These are phyloP conservation scores for Ophiocordyceps camponoti-leonardi DNA, from an alignment of 2,329 filamentous ascomycete species.

Conservation along the genomic window DNA sequence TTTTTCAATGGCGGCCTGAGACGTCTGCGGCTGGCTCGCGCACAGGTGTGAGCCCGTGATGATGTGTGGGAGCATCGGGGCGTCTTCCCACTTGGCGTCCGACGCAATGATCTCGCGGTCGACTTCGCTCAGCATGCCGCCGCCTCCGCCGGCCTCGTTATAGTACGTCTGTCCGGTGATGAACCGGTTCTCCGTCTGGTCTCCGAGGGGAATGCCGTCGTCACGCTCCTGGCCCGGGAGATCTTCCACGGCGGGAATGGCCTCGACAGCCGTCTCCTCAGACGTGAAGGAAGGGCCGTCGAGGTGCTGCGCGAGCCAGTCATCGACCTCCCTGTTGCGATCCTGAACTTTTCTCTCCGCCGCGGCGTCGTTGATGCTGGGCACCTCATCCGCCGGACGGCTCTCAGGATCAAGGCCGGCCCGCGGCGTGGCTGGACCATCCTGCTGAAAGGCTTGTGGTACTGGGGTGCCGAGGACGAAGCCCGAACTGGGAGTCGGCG, in stretches of 20 bases:
- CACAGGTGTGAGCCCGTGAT: constrained; percentile 10
- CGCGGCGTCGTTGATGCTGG: constrained; percentile 32
- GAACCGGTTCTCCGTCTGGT: constrained; percentile 31
- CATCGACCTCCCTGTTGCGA: constrained; percentile 30
- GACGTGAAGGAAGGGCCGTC: constrained; percentile 3
- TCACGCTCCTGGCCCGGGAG: constrained; percentile 13
- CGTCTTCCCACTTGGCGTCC: constrained; percentile 30
- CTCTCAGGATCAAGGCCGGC: constrained; percentile 28
- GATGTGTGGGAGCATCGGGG: constrained; percentile 29
- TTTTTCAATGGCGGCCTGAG: constrained; percentile 33
- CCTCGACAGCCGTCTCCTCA: constrained; percentile 10
- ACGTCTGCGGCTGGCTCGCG: constrained; percentile 28
- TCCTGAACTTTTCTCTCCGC: constrained; percentile 22
- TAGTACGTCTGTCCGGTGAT: constrained; percentile 33
- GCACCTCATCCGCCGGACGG: constrained; percentile 24
- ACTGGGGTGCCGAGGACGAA: constrained; percentile 15
- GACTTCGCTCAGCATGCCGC: constrained; percentile 22
- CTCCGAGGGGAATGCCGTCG: constrained; percentile 25
- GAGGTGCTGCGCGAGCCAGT: constrained; percentile 27
- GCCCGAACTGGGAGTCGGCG: constrained; percentile 7
- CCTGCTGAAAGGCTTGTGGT: constrained; percentile 22
- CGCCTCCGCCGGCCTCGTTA: constrained; percentile 19
- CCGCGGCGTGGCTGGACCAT: constrained; percentile 20
- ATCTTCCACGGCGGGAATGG: constrained; percentile 8
- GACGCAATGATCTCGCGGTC: constrained; percentile 33